Conservation (phyloP, 179 eudicot genomes). For the Patellifolia procumbens region DNA sequence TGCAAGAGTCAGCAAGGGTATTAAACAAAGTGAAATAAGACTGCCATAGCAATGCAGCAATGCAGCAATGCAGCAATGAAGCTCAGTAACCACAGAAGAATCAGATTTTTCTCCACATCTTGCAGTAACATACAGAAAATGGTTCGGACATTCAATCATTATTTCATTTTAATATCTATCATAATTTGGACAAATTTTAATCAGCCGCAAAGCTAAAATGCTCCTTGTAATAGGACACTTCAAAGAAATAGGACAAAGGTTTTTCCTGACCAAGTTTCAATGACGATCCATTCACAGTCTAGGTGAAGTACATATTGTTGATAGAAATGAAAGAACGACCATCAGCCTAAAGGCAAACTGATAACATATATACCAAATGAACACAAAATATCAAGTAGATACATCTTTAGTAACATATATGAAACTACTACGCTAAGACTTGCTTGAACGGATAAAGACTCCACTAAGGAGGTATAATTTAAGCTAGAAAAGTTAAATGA, state of each 20-base stretch:
- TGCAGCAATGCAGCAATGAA: too few relatives aligned
- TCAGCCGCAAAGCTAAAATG: neutral
- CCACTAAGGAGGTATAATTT: neutral
- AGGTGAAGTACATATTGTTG: neutral
- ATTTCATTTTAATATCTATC: neutral
- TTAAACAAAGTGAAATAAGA: neutral
- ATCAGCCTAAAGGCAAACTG: neutral
- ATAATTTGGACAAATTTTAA: neutral
- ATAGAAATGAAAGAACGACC: neutral
- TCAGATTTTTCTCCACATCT: neutral
- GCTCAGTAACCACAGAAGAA: neutral
- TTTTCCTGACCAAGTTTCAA: too few relatives aligned
- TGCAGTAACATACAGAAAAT: neutral
- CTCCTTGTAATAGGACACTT: neutral
- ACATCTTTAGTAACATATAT: neutral
- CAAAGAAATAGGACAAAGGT: neutral
- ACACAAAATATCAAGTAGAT: neutral
- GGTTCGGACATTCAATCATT: neutral
- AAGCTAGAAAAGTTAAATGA: neutral
- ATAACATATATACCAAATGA: neutral
- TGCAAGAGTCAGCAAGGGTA: conserved; percentile 14
- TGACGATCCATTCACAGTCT: neutral
- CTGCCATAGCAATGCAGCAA: neutral
- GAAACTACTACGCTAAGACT: too few relatives aligned
- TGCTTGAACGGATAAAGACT: neutral